These are phyloP conservation scores for Barbatosphaeria neglecta DNA, from an alignment of 495 filamentous ascomycete genomes.

Conservation along the genomic window DNA sequence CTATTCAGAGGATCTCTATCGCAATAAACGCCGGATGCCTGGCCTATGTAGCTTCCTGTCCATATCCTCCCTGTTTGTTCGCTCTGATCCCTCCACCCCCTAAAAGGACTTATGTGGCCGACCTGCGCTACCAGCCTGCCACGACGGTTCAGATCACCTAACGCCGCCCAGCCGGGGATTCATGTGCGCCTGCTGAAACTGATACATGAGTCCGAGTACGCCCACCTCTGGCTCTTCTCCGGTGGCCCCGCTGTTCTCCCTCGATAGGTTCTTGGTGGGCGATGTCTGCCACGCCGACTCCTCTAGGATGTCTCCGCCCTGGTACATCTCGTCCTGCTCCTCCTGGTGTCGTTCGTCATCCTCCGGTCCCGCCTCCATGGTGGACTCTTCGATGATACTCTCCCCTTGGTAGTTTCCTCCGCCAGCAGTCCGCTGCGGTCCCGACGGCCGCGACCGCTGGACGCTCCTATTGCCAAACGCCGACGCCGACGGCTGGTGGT, in stretches of 20 bases:
- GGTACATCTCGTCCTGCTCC: constrained; percentile 49
- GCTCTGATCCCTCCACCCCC: no score
- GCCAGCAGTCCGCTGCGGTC: constrained; percentile 24
- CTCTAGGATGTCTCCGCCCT: constrained; percentile 28
- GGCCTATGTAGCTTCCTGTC: no score
- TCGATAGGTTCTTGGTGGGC: constrained; percentile 24
- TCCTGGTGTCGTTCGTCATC: constrained; percentile 71
- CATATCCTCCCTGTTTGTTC: no score
- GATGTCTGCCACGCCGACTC: constrained; percentile 45
- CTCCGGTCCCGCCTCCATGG: constrained; percentile 34
- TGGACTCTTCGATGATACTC: constrained; percentile 33
- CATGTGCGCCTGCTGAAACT: constrained; percentile 78
- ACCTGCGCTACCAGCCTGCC: neutral
- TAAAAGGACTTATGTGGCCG: no score
- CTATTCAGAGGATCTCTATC: no score
- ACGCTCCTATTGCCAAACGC: constrained; percentile 30
- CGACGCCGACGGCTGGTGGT: constrained; percentile 64
- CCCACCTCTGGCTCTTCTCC: constrained; percentile 40
- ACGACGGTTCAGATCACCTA: constrained; percentile 13
- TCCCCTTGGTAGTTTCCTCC: constrained; percentile 21
- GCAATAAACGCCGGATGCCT: no score
- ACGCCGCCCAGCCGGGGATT: constrained; percentile 35
- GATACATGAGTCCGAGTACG: constrained; percentile 77
- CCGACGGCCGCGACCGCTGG: constrained; percentile 20
- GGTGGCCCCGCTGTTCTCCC: constrained; percentile 25